A percentile compares a stretch with the other conserved stretches of the same genome.
Conservation (phyloP, 306 rosid species). For the Castanea sativa region DNA sequence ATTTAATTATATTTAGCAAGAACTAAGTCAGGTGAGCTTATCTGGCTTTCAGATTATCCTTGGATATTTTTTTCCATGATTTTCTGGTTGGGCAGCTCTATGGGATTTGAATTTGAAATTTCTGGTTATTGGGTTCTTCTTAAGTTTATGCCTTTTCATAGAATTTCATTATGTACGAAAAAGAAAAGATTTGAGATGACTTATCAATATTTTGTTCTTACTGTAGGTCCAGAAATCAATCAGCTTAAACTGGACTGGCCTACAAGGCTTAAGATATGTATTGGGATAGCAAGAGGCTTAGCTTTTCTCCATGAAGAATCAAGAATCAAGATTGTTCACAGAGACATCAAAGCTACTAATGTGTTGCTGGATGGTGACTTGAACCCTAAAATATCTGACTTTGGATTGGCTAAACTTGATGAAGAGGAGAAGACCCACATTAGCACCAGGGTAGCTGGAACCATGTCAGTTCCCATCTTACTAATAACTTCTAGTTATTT, state of each 20-base stretch:
- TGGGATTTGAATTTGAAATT: background rate
- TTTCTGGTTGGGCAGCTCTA: background rate
- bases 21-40: background rate
- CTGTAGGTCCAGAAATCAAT: no score
- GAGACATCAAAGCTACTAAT: conserved; percentile 21
- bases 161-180: no score
- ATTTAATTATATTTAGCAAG: no score
- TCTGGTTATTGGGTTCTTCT: background rate
- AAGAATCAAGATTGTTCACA: background rate
- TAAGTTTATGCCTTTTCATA: conserved; percentile 10
- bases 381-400: conserved; percentile 75
- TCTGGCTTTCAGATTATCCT: background rate
- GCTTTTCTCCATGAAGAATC: no score
- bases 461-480: background rate
- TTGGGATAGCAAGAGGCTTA: no score
- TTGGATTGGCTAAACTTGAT: conserved; percentile 72
- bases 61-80: background rate
- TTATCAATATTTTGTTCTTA: no score
- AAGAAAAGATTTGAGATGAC: no score
- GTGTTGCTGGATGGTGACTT: conserved; percentile 61
- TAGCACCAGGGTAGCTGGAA: conserved; percentile 47
- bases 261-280: no score
- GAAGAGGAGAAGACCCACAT: conserved; percentile 58
- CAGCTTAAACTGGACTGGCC: no score
- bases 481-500: background rate